Conservation (phyloP, 2,329 filamentous ascomycete species). For the Stagonosporopsis chrysanthemi region DNA sequence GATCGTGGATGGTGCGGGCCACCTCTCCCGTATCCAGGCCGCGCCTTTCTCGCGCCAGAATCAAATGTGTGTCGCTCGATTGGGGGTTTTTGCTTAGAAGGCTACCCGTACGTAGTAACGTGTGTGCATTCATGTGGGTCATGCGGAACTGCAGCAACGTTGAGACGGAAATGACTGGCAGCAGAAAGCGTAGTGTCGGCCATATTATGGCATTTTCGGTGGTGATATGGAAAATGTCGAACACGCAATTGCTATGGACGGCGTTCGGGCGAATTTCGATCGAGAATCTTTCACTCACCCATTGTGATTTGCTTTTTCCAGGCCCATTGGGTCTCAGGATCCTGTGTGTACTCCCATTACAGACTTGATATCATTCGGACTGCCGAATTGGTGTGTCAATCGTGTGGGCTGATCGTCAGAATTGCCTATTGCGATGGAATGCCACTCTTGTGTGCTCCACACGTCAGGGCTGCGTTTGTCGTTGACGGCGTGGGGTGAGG, state of each 20-base stretch:
- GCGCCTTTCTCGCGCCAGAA: neutral
- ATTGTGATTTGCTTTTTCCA: neutral
- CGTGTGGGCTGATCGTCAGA: neutral
- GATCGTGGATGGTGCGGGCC: constrained; percentile 10
- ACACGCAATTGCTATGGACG: neutral
- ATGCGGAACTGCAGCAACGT: constrained; percentile 12
- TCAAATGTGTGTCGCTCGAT: constrained; percentile 10
- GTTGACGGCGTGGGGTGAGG: neutral
- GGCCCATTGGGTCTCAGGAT: neutral
- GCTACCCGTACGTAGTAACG: constrained; percentile 1
- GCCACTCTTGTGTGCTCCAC: neutral
- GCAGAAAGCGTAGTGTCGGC: constrained; percentile 6
- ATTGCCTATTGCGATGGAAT: neutral
- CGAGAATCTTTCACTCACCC: neutral
- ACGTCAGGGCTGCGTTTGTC: constrained; percentile 2
- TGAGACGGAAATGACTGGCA: constrained; percentile 12
- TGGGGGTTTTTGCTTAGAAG: constrained; percentile 9
- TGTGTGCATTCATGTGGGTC: constrained; percentile 11
- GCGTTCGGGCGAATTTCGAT: neutral
- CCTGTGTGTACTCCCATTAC: neutral
- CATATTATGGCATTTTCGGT: constrained; percentile 6
- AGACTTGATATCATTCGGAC: neutral
- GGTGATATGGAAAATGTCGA: constrained; percentile 2
- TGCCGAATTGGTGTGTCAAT: neutral
- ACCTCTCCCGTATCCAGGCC: neutral